Evolutionary conservation across 169 alveolate species (phyloP), one percentile per base, ranked within the genome.

Genomic region (Cyclospora cayetanensis): DNA sequence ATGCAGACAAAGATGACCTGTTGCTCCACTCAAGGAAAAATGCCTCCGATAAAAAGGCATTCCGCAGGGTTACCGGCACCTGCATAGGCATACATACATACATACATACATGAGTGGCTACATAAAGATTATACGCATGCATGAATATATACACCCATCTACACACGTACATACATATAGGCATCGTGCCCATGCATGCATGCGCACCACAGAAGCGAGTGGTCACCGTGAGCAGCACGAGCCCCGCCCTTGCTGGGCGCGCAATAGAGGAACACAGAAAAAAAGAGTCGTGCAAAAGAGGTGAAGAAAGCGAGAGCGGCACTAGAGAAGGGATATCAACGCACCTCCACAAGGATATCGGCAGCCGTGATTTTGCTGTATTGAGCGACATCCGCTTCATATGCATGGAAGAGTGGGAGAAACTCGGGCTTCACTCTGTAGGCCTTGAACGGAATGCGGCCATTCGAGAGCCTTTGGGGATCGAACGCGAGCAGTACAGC

Each of bases 1-100:
- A 9, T 43, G 85, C 72, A 52, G 93, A 97, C 31, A 90, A 77
- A 29, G 95, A 93, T 82, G 91, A 92, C 80, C 90, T 95, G 34
- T 93, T 65, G 25, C 91, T 92, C 94, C 95, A 94, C 76, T 96
- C 97, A 55, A 91, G 80, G 53, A 96, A 94, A 91, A 94, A 96
- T 37, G 96, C 95, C 72, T 96, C 97, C 18, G 95, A 87, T 43
- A 96, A 90, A n/a, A 96, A 94, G 34, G 98, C 95, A 90, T 95
- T 96, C 91, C 95, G 94, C 68, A 96, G 88, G 39, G 93, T 93
- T 22, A 96, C 92, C 22, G 98, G 98, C 35, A 96, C 96, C 91
- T 96, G 97, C 15, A 91, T 90, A 27, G 95, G 74, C n/a, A 95
- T 92, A 7, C 2, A 3, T 29, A 7, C 46, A 41, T 50, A 7